Evolutionary conservation across 83 land plant genomes (phyloP).

Genomic region (Thuja plicata): DNA sequence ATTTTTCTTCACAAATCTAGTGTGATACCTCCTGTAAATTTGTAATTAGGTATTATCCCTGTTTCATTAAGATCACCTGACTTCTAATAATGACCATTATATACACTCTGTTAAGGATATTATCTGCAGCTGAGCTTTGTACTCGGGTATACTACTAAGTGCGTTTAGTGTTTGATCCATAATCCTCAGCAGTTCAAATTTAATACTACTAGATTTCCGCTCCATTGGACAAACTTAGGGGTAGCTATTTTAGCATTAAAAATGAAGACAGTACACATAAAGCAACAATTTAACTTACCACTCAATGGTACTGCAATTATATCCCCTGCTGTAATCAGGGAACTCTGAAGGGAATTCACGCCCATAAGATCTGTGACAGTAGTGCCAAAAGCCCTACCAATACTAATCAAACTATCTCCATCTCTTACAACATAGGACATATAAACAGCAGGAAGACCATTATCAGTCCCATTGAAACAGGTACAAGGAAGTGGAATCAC

Average conservation of each 20-base stretch:
- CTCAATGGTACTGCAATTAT: conserved; percentile 1
- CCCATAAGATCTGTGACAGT: conserved; percentile 9
- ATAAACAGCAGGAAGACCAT: conserved; percentile 52
- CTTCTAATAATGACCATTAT: background rate
- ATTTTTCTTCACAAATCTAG: background rate
- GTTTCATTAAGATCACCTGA: background rate
- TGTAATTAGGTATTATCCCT: background rate
- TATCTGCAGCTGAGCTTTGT: background rate
- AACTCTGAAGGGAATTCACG: background rate
- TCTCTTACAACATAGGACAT: conserved; percentile 56
- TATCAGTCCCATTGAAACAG: conserved; percentile 59
- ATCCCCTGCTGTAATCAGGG: conserved; percentile 6
- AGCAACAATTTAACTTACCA: background rate
- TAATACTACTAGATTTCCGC: background rate
- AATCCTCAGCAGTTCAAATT: background rate
- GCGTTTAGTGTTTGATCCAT: background rate
- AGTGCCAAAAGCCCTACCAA: background rate
- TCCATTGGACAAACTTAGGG: background rate
- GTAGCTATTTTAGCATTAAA: background rate
- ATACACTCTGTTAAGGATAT: background rate
- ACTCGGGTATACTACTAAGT: background rate
- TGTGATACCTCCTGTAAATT: background rate
- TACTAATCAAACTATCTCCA: conserved; percentile 41
- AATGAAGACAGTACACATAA: background rate
- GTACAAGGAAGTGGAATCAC: conserved; percentile 66